Percentiles rank a stretch among this genome's conserved stretches.
Conservation (phyloP, 2,329 filamentous ascomycete genomes). For the Fonsecaea multimorphosa region DNA sequence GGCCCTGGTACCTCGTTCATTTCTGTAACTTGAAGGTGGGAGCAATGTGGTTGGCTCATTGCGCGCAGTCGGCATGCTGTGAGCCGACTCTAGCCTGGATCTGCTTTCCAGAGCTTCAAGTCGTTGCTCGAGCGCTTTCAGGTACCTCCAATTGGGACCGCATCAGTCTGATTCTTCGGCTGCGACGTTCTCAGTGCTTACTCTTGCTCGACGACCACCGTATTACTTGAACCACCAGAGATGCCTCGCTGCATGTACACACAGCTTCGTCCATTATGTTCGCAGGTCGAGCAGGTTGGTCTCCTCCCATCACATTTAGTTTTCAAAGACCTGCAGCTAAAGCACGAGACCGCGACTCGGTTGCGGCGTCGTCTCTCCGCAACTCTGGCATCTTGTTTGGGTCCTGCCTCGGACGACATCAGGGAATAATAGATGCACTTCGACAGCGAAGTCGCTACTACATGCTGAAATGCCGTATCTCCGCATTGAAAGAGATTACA, state of each 20-base stretch:
- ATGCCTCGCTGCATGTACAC: conserved; percentile 6
- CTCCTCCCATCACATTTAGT: not conserved
- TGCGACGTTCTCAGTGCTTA: not conserved
- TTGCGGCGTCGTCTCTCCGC: not conserved
- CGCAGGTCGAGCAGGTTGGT: conserved; percentile 5
- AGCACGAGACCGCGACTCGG: conserved; percentile 3
- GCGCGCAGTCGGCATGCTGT: not conserved
- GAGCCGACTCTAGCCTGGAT: not conserved
- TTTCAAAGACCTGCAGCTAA: not conserved
- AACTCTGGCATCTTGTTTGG: not conserved
- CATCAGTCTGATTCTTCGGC: not conserved
- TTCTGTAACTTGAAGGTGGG: not conserved
- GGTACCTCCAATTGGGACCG: not conserved
- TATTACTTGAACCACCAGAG: not conserved
- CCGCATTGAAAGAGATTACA: not conserved
- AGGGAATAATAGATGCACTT: not conserved
- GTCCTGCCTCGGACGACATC: not conserved
- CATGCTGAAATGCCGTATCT: not conserved
- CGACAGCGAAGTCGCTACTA: not conserved
- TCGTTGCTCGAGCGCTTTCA: not conserved
- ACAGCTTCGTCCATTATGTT: not conserved
- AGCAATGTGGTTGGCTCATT: not conserved
- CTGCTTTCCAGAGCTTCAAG: conserved; percentile 2
- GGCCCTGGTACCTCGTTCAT: not conserved
- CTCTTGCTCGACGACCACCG: conserved; percentile 6